Evolutionary conservation across 1,139 yeast genomes (phyloP), one percentile per base, ranked within the genome.

Genomic region (Lodderomyces metapsilosis): DNA sequence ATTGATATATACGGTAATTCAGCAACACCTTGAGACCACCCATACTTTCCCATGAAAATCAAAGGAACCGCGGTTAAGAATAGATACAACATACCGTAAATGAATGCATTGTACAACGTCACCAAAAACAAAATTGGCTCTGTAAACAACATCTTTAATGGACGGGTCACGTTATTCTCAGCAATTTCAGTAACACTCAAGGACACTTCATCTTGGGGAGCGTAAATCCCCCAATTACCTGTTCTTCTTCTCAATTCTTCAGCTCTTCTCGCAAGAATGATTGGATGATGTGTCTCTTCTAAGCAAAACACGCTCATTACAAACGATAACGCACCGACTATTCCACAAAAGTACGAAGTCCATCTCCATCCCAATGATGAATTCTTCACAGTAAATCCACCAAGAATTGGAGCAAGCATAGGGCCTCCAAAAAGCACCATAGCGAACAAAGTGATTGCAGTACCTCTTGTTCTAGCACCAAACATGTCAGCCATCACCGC

Each of bases 21-120:
- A 4, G 74, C 77, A 15, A 76, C 79, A 50, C 86, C 85, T 12
- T 46, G 45, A 10, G 34, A 27, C 67, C 78, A 80, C 20, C 71
- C 71, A 56, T 86, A 87, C 40, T 82, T 82, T 7, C 68, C 72
- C 11, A 64, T 68, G 58, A 87, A 88, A 34, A 87, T 80, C 49
- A 84, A 68, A 21, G 96, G 96, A 52, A 84, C 79, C 2, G 94
- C 95, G 37, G 87, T 85, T 51, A 88, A 68, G 61, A 86, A 76
- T 52, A 88, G 62, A 59, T 88, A 88, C 43, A 87, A 65, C 60
- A 88, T 82, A 50, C 95, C 96, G 59, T 88, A 88, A 47, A 88
- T 81, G 61, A 88, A 87, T 2, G 95, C 84, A 57, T 84, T 85
- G 70, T 88, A 88, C 36, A 88, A 54, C 25, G 91, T 76, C 46